Evolutionary conservation across 768 basidiomycete species (phyloP).

Genomic region (Psilocybe azurescens): DNA sequence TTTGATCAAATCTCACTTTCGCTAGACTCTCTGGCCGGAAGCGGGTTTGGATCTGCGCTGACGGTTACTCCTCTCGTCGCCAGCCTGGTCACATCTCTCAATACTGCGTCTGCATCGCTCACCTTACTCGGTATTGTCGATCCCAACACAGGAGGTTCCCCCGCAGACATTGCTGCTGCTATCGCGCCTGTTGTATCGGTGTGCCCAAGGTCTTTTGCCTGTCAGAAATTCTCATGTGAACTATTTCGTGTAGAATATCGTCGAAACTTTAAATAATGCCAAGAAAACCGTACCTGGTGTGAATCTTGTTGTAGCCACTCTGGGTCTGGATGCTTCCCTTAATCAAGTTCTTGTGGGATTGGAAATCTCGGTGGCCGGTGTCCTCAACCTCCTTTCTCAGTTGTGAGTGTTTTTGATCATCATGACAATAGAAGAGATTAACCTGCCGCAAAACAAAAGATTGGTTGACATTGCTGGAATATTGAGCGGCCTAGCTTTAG

Average conservation of each 20-base stretch:
- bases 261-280: constrained; percentile 4
- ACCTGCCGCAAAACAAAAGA: not conserved
- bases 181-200: constrained; percentile 7
- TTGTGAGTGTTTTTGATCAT: not conserved
- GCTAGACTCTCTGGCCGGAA: not conserved
- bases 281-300: constrained; percentile 6
- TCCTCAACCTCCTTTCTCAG: not conserved
- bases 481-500: not conserved
- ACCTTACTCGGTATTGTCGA: not conserved
- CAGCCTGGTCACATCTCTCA: constrained; percentile 1
- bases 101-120: constrained; percentile 4
- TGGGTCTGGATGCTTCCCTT: constrained; percentile 4
- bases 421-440: not conserved
- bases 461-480: not conserved
- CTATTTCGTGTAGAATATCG: not conserved
- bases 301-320: not conserved
- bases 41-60: not conserved
- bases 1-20: not conserved
- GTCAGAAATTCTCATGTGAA: not conserved
- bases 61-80: constrained; percentile 6
- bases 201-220: not conserved
- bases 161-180: not conserved
- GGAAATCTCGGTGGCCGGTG: not conserved
- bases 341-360: constrained; percentile 6
- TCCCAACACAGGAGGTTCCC: not conserved